Evolutionary conservation across 495 filamentous ascomycete genomes (phyloP).

Genomic region (Massariosphaeria phaeospora): DNA sequence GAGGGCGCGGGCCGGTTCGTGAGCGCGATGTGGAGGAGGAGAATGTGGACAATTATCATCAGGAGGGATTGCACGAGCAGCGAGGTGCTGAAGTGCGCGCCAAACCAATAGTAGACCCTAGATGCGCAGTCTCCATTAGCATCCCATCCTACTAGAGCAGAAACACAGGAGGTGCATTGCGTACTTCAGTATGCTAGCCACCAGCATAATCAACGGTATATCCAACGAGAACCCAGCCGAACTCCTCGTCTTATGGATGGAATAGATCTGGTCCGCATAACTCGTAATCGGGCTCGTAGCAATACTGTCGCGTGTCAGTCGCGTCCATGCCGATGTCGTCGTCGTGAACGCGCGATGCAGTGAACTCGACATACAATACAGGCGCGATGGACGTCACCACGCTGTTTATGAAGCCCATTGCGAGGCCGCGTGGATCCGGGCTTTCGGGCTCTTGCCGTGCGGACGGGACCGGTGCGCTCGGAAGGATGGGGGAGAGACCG

Average conservation of each 20-base stretch:
- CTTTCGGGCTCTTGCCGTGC: no score
- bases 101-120: conserved; percentile 92
- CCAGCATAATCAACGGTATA: conserved; percentile 96
- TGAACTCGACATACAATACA: conserved; percentile 35
- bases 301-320: conserved; percentile 42
- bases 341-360: background rate
- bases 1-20: conserved; percentile 66
- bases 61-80: conserved; percentile 80
- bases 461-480: conserved; percentile 1
- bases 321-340: background rate
- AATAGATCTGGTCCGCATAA: conserved; percentile 86
- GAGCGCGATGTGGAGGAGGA: conserved; percentile 84
- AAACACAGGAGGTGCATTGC: background rate
- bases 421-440: background rate
- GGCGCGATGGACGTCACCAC: conserved; percentile 39
- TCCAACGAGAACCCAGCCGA: conserved; percentile 87
- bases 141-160: background rate
- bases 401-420: conserved; percentile 34
- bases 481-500: conserved; percentile 2
- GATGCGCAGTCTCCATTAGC: background rate
- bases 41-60: conserved; percentile 77
- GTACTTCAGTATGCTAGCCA: conserved; percentile 85
- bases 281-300: conserved; percentile 78
- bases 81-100: conserved; percentile 72
- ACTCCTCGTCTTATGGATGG: conserved; percentile 73